phyloP scores from a whole-genome alignment of 495 filamentous ascomycete species.

The Aspergillus nidulans region DNA sequence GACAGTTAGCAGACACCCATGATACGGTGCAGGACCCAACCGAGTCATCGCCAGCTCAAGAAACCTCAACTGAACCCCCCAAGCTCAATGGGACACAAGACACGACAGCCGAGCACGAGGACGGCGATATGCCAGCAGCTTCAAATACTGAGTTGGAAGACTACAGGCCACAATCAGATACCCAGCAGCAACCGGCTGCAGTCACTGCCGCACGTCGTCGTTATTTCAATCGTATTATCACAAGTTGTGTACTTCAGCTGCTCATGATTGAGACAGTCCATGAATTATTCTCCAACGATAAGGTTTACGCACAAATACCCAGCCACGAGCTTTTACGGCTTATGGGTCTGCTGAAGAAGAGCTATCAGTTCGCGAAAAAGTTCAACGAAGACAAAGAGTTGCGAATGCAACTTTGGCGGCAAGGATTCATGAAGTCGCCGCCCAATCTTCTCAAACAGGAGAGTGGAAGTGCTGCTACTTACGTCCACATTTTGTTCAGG shows the following conservation, averaged over 20 bases:
- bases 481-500: conserved; percentile 86
- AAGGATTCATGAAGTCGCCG: conserved; percentile 99
- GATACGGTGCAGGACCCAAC: conserved; percentile 19
- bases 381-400: conserved; percentile 98
- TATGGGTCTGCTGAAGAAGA: conserved; percentile 91
- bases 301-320: conserved; percentile 90
- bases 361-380: conserved; percentile 88
- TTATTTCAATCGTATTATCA: conserved; percentile 99
- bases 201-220: conserved; percentile 90
- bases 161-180: conserved; percentile 65
- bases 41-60: conserved; percentile 18
- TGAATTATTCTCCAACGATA: conserved; percentile 95
- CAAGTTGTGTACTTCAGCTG: conserved; percentile 94
- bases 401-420: conserved; percentile 87
- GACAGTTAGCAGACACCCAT: conserved; percentile 26
- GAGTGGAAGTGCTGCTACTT: conserved; percentile 84
- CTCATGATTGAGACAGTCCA: conserved; percentile 99
- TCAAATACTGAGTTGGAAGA: conserved; percentile 69
- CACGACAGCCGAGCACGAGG: conserved; percentile 34
- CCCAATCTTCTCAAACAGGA: conserved; percentile 99
- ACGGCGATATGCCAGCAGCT: conserved; percentile 36
- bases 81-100: conserved; percentile 59
- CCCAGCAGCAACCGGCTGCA: conserved; percentile 78
- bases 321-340: conserved; percentile 81
- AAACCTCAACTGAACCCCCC: conserved; percentile 43